Evolutionary conservation across 192 early-diverging fungal genomes (phyloP), one percentile per base, ranked within the genome.

Genomic region (Backusella liffmaniae): DNA sequence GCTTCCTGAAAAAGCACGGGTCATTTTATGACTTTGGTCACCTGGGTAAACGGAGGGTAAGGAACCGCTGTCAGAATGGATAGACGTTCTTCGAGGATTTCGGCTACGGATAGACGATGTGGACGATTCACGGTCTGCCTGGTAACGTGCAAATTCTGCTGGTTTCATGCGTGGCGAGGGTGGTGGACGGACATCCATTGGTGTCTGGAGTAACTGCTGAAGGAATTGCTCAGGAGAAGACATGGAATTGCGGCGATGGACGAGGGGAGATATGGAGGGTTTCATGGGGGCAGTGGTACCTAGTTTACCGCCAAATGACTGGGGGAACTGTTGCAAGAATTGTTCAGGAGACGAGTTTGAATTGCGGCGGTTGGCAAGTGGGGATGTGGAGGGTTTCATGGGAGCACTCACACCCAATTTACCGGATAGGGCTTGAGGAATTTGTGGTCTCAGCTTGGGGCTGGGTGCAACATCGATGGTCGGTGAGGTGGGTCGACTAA

Each of bases 201-300:
- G 66, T 32, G 74, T 13, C 9, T 46, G 68, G n/a, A 77, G 26
- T 26, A 79, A 46, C 6, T 66, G 72, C 15, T 74, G 77, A 8
- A 79, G 46, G 44, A 79, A 79, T 30, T 74, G 59, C 23, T 79
- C 77, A 34, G 77, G 77, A 18, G 77, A 79, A 7, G 72, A 66
- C 71, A 79, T 73, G 0, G 70, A 73, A 4, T 70, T 67, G 8
- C 77, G 49, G 8, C 71, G 72, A 26, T 39, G 69, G 12, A 53
- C 51, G 10, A 79, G 29, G 4, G 77, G 77, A 21, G 77, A 79
- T 7, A 36, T 49, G 37, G 76, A 77, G 2, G 76, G 76, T 39
- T 73, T 79, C 6, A 74, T 30, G 10, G 72, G 77, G 7, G 41
- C 77, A 21, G 10, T 34, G 41, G 32, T 21, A 1, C 32, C 46